phyloP scores from a whole-genome alignment of 495 filamentous ascomycete species.

The Lophiostoma macrostomum region DNA sequence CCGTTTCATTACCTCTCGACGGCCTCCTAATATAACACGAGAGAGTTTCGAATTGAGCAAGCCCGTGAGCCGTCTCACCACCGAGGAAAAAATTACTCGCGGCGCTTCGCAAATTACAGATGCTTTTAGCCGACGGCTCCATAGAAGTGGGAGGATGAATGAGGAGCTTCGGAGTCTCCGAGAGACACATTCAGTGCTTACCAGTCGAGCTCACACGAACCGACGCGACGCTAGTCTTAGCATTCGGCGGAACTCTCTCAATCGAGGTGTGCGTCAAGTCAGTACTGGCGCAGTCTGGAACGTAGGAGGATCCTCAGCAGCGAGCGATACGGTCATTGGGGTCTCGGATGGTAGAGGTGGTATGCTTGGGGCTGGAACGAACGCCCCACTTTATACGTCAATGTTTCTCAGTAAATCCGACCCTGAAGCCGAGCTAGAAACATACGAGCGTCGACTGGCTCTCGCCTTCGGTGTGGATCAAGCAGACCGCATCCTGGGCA shows the following conservation, averaged over 20 bases:
- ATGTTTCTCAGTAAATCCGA: conserved; percentile 59
- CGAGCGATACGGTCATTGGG: conserved; percentile 47
- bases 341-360: conserved; percentile 62
- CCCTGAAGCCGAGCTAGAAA: conserved; percentile 58
- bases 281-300: conserved; percentile 77
- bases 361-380: conserved; percentile 64
- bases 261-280: conserved; percentile 39
- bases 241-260: conserved; percentile 15
- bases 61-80: conserved; percentile 55
- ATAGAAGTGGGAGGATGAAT: conserved; percentile 27
- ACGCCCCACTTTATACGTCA: conserved; percentile 70
- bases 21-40: conserved; percentile 43
- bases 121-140: conserved; percentile 58
- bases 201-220: conserved; percentile 3
- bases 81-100: conserved; percentile 60
- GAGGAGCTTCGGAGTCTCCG: conserved; percentile 29
- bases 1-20: conserved; percentile 65
- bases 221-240: conserved; percentile 13
- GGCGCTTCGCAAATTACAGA: conserved; percentile 57
- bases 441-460: conserved; percentile 74
- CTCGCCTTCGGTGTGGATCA: conserved; percentile 80
- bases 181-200: conserved; percentile 28
- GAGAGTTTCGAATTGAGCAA: conserved; percentile 67
- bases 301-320: conserved; percentile 64
- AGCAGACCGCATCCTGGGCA: conserved; percentile 55